These are phyloP conservation scores for Vitis hybrid DNA, from an alignment of 177 flowering plant species.

Conservation along the genomic window DNA sequence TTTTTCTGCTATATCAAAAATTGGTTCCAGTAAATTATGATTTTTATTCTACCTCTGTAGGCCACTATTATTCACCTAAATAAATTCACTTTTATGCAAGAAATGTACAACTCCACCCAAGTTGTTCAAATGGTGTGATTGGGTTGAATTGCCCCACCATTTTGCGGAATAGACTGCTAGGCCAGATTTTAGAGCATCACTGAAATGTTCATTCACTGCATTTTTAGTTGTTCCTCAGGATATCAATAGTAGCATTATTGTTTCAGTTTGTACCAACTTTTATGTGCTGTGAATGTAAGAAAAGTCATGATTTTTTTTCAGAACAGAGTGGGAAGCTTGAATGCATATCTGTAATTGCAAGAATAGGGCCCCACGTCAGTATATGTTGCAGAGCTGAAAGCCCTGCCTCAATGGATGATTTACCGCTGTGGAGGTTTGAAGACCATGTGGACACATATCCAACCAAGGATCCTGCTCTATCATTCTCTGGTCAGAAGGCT, in stretches of 20 bases:
- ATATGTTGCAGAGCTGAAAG: slow-evolving; percentile 96
- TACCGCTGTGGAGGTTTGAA: slow-evolving; percentile 96
- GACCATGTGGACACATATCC: slow-evolving; percentile 74
- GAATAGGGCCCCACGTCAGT: slow-evolving; percentile 66
- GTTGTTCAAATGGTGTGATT: too few species aligned
- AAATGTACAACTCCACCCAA: too few species aligned
- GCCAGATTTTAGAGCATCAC: too few species aligned
- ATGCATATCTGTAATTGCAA: slow-evolving; percentile 73
- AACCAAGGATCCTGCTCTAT: slow-evolving; percentile 78
- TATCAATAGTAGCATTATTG: background rate
- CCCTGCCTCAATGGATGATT: slow-evolving; percentile 91
- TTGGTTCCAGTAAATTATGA: too few species aligned
- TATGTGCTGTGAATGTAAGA: background rate
- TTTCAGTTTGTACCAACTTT: background rate
- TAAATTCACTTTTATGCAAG: too few species aligned
- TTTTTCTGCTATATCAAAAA: too few species aligned
- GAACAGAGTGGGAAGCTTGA: slow-evolving; percentile 97
- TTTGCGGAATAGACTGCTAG: too few species aligned
- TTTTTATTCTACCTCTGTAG: too few species aligned
- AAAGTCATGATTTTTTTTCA: slow-evolving; percentile 28
- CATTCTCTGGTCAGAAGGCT: slow-evolving; percentile 84
- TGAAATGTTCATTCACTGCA: too few species aligned
- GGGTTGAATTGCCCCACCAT: too few species aligned
- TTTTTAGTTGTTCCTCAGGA: background rate
- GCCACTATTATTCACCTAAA: too few species aligned